phyloP scores from a whole-genome alignment of 2,329 filamentous ascomycete species.

The Cryphonectria radicalis region DNA sequence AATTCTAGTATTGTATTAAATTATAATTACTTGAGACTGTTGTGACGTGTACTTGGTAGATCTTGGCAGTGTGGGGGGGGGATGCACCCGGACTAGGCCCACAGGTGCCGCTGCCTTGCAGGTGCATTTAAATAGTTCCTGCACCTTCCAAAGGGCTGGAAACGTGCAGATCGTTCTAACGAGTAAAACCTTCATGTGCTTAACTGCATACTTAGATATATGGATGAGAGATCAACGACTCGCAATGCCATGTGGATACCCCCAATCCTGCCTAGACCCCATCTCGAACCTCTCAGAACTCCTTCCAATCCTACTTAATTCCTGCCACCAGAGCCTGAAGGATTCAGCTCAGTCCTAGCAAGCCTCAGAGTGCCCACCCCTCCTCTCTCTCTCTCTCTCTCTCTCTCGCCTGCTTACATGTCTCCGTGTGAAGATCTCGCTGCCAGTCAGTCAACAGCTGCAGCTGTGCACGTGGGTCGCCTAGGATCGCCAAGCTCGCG shows the following conservation, averaged over 20 bases:
- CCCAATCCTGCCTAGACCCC: neutral
- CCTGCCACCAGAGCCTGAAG: neutral
- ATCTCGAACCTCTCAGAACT: neutral
- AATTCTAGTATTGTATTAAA: too few relatives aligned
- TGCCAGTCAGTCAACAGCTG: neutral
- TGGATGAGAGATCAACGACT: too few relatives aligned
- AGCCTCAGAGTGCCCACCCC: neutral
- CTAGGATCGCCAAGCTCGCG: neutral
- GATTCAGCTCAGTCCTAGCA: neutral
- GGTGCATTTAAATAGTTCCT: too few relatives aligned
- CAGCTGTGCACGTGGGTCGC: neutral
- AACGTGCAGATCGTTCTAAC: neutral
- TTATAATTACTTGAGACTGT: neutral
- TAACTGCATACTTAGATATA: neutral
- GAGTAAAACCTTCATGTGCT: neutral
- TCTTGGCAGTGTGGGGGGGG: neutral
- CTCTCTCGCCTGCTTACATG: neutral
- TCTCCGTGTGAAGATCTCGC: neutral
- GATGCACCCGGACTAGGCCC: neutral
- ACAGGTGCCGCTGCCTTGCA: neutral
- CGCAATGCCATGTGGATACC: too few relatives aligned
- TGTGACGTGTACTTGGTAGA: neutral
- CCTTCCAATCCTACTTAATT: neutral
- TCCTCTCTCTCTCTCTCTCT: too few relatives aligned
- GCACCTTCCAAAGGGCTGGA: neutral